phyloP scores from a whole-genome alignment of 2,329 filamentous ascomycete species.

The Chaetomium globosum region DNA sequence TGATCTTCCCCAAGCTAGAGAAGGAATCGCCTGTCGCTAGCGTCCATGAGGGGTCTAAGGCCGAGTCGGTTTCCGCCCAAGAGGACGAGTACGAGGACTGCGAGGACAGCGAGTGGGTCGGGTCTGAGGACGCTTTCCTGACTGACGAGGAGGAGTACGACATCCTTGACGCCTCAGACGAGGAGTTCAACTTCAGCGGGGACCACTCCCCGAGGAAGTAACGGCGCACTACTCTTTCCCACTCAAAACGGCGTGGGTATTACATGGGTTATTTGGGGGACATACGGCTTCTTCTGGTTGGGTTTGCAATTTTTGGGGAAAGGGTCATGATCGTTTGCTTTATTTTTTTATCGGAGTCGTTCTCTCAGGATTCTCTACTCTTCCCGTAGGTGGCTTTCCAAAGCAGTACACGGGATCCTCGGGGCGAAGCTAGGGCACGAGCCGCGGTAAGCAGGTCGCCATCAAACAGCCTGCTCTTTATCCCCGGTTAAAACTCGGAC shows the following conservation, averaged over 20 bases:
- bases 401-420: constrained; percentile 12
- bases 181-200: constrained; percentile 65
- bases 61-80: constrained; percentile 44
- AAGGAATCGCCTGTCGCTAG: constrained; percentile 87
- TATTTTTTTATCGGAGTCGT: not conserved
- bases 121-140: constrained; percentile 73
- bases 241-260: not conserved
- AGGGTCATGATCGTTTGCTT: constrained; percentile 6
- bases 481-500: not conserved
- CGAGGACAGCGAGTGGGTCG: constrained; percentile 63
- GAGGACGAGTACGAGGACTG: constrained; percentile 59
- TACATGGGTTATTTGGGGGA: constrained; percentile 17
- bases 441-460: not conserved
- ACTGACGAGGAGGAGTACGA: constrained; percentile 99
- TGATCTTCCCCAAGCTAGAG: constrained; percentile 96
- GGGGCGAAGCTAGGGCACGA: not conserved
- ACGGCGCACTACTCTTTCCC: constrained; percentile 10
- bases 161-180: constrained; percentile 90
- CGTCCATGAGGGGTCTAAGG: constrained; percentile 64
- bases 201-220: constrained; percentile 54
- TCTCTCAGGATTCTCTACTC: constrained; percentile 2
- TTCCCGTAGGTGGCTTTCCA: constrained; percentile 4
- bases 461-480: not conserved
- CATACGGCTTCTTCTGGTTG: constrained; percentile 12
- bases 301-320: constrained; percentile 15